Evolutionary conservation across 352 stramenopile species (phyloP).

Genomic region (Pythium brassicae): DNA sequence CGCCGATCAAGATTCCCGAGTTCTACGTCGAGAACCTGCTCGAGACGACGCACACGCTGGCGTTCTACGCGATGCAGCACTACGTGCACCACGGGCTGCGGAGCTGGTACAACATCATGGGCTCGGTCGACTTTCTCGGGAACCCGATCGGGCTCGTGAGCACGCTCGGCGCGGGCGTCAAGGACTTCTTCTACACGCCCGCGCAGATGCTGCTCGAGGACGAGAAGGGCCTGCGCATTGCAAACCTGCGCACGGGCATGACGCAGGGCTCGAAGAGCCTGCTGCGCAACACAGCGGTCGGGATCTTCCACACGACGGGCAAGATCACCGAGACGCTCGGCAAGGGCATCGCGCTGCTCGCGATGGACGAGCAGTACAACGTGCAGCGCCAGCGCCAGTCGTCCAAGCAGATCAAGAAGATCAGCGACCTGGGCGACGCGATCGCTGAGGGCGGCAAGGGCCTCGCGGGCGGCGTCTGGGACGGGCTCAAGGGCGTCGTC

Average conservation of each 20-base stretch:
- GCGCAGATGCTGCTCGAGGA: constrained; percentile 91
- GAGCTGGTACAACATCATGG: constrained; percentile 87
- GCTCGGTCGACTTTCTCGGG: constrained; percentile 87
- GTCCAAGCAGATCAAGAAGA: constrained; percentile 68
- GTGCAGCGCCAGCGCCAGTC: constrained; percentile 73
- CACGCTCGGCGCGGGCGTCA: constrained; percentile 86
- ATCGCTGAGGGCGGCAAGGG: constrained; percentile 82
- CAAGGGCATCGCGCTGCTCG: constrained; percentile 79
- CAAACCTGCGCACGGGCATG: constrained; percentile 85
- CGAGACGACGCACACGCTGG: constrained; percentile 80
- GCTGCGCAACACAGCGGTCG: constrained; percentile 80
- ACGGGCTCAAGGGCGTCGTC: constrained; percentile 80
- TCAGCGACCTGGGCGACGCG: constrained; percentile 72
- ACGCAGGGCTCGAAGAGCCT: constrained; percentile 87
- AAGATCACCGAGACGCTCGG: constrained; percentile 88
- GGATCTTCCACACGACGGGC: constrained; percentile 87
- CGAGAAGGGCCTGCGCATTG: constrained; percentile 79
- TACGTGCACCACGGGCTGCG: constrained; percentile 81
- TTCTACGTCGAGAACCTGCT: constrained; percentile 89
- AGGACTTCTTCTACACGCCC: constrained; percentile 95
- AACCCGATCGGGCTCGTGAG: constrained; percentile 89
- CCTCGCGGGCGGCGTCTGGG: constrained; percentile 73
- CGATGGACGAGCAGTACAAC: constrained; percentile 88
- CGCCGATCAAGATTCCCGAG: constrained; percentile 84
- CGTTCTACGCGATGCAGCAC: constrained; percentile 85